phyloP scores from a whole-genome alignment of 495 filamentous ascomycete species.

The Geoglossum glabrum region DNA sequence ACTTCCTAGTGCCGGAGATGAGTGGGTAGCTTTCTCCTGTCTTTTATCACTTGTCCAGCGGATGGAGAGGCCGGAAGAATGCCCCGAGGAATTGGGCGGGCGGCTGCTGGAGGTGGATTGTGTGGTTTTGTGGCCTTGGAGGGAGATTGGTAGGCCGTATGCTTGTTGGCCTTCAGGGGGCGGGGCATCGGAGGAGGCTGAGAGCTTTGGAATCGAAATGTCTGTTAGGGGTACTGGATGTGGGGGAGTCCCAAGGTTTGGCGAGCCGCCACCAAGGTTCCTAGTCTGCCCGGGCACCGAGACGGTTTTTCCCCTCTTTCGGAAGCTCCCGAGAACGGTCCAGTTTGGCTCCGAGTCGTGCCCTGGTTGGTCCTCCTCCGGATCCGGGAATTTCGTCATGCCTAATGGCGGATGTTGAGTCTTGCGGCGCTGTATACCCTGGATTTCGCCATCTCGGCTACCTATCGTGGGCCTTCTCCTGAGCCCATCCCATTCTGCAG shows the following conservation, averaged over 20 bases:
- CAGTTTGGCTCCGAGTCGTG: conserved; percentile 23
- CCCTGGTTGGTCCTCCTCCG: conserved; percentile 34
- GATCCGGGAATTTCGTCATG: conserved; percentile 65
- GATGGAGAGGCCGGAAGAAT: background rate
- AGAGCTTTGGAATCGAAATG: background rate
- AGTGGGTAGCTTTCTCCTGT: background rate
- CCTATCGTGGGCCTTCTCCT: conserved; percentile 60
- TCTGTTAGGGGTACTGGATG: conserved; percentile 36
- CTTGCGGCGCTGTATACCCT: conserved; percentile 20
- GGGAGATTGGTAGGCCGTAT: conserved; percentile 12
- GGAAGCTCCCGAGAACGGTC: conserved; percentile 39
- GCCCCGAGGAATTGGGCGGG: background rate
- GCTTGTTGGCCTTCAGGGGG: conserved; percentile 7
- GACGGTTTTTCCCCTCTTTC: conserved; percentile 21
- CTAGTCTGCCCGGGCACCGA: conserved; percentile 8
- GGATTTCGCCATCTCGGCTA: conserved; percentile 16
- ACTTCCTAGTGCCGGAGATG: conserved; percentile 9
- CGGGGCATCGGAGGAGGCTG: background rate
- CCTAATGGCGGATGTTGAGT: conserved; percentile 65
- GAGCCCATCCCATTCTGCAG: conserved; percentile 86
- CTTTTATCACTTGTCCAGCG: conserved; percentile 21
- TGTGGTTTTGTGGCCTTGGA: conserved; percentile 1
- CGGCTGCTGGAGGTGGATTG: conserved; percentile 2
- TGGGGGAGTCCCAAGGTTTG: conserved; percentile 22
- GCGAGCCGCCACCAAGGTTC: conserved; percentile 9